phyloP scores from a whole-genome alignment of 768 basidiomycete species.

The Auricularia cornea region DNA sequence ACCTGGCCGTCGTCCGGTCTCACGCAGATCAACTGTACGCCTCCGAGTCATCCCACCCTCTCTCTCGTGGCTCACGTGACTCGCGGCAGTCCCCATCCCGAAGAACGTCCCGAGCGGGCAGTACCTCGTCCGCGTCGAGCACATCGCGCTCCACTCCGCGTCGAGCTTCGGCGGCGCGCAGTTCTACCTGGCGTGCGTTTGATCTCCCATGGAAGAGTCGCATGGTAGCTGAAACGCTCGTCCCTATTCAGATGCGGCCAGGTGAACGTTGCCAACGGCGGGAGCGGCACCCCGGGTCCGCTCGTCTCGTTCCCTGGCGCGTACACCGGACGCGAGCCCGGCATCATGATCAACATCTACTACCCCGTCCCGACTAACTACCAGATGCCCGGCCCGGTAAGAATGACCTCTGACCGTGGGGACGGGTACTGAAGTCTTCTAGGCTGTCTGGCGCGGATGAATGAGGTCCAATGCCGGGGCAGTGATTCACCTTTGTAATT shows the following conservation, averaged over 20 bases:
- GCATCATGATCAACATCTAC: constrained; percentile 1
- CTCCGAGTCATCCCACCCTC: neutral
- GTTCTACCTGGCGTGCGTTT: constrained; percentile 27
- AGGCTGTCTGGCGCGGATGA: too few relatives aligned
- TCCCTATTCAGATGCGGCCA: constrained; percentile 8
- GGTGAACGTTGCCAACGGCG: constrained; percentile 1
- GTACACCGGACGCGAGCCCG: neutral
- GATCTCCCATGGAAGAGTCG: too few relatives aligned
- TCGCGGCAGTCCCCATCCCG: constrained; percentile 4
- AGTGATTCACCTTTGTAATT: too few relatives aligned
- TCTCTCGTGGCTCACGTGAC: neutral
- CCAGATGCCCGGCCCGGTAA: constrained; percentile 2
- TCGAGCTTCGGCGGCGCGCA: constrained; percentile 28
- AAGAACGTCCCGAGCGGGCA: constrained; percentile 4
- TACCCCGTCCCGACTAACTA: constrained; percentile 3
- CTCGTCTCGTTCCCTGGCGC: constrained; percentile 7
- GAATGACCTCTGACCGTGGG: too few relatives aligned
- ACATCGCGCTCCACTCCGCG: constrained; percentile 4
- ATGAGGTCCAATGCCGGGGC: too few relatives aligned
- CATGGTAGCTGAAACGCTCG: too few relatives aligned
- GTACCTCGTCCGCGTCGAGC: constrained; percentile 8
- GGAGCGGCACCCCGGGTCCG: constrained; percentile 4
- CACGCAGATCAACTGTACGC: neutral
- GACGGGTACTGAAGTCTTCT: too few relatives aligned
- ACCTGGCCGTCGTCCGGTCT: constrained; percentile 4